Evolutionary conservation across 306 rosid species (phyloP).

Genomic region (Trifolium subterraneum): DNA sequence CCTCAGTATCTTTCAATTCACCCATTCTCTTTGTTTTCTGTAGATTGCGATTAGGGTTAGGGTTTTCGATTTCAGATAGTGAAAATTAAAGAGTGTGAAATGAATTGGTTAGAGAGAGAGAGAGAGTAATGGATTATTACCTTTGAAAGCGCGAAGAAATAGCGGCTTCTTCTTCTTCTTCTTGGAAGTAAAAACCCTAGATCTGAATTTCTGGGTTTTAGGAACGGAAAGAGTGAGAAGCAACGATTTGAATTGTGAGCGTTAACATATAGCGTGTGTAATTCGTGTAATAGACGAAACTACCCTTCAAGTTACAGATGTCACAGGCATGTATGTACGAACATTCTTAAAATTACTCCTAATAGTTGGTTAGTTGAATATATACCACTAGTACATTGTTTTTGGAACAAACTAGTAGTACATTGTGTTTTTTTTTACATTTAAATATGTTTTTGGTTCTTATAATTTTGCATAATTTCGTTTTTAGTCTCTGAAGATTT

Average conservation of each 20-base stretch:
- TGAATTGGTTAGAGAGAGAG: not conserved
- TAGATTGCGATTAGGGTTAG: conserved; percentile 31
- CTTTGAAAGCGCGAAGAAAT: conserved; percentile 37
- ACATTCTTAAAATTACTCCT: no score
- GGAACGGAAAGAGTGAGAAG: not conserved
- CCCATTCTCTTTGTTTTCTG: conserved; percentile 55
- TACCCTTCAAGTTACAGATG: conserved; percentile 14
- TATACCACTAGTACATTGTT: no score
- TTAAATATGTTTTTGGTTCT: no score
- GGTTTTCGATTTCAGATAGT: conserved; percentile 2
- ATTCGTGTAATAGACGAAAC: not conserved
- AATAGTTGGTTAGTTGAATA: no score
- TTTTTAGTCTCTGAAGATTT: no score
- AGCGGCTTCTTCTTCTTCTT: conserved; percentile 7
- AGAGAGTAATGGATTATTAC: conserved; percentile 37
- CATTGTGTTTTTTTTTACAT: no score
- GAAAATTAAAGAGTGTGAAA: conserved; percentile 5
- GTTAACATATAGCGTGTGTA: conserved; percentile 16
- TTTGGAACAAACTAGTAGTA: no score
- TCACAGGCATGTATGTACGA: not conserved
- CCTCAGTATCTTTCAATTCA: conserved; percentile 70
- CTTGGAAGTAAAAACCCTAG: conserved; percentile 44
- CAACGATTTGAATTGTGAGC: not conserved
- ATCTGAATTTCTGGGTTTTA: conserved; percentile 53
- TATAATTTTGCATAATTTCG: no score